A percentile compares a stretch with the other conserved stretches of the same genome.
Evolutionary conservation across 257 asterid genomes (phyloP).

Genomic region (Solanum tarijense): DNA sequence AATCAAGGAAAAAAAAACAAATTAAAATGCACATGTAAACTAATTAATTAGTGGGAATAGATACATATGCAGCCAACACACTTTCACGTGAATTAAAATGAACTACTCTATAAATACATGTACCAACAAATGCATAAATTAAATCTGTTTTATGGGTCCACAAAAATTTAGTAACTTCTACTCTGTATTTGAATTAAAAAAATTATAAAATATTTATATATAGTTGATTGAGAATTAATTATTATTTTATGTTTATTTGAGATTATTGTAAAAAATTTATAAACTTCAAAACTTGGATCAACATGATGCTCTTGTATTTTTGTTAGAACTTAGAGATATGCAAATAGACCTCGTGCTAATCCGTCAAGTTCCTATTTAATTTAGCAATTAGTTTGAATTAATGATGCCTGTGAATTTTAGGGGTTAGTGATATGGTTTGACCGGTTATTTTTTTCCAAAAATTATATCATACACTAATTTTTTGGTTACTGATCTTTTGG

Average conservation of each 20-base stretch:
- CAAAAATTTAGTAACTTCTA: too few relatives aligned
- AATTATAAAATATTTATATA: background rate
- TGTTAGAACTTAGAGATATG: background rate
- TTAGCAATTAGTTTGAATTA: background rate
- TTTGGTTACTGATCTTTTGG: background rate
- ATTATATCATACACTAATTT: background rate
- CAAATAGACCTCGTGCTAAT: background rate
- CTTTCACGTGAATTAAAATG: background rate
- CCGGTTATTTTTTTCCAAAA: background rate
- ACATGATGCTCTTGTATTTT: background rate
- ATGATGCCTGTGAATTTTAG: background rate
- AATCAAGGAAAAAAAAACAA: background rate
- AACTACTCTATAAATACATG: background rate
- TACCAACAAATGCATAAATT: background rate
- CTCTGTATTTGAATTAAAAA: fast-evolving
- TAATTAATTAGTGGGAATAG: background rate
- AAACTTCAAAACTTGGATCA: background rate
- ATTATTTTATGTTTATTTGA: background rate
- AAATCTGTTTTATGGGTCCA: too few relatives aligned
- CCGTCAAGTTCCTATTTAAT: background rate
- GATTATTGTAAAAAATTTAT: background rate
- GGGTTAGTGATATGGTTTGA: background rate
- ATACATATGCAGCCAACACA: background rate
- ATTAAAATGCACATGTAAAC: background rate
- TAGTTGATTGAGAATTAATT: background rate